Evolutionary conservation across 495 filamentous ascomycete genomes (phyloP).

Genomic region (Pyrenopolyporus hunteri): DNA sequence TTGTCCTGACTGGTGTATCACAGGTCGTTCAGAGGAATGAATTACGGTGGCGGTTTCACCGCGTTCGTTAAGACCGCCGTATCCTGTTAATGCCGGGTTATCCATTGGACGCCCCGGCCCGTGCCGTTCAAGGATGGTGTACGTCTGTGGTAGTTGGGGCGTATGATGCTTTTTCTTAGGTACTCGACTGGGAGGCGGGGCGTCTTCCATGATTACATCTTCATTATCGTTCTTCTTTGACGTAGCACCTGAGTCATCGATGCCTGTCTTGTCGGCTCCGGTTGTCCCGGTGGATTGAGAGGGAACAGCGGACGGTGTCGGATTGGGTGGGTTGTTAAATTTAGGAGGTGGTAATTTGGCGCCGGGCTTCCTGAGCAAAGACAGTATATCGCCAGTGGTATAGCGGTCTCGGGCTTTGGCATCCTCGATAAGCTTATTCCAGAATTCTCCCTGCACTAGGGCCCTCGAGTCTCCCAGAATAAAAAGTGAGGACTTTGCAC

Average conservation of each 20-base stretch:
- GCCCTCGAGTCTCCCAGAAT: conserved; percentile 90
- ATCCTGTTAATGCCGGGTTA: conserved; percentile 3
- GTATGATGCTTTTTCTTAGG: conserved; percentile 34
- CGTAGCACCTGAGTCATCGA: not conserved
- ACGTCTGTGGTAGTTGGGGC: conserved; percentile 33
- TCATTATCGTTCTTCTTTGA: conserved; percentile 4
- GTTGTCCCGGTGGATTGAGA: not conserved
- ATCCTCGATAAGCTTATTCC: conserved; percentile 82
- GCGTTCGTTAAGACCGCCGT: conserved; percentile 37
- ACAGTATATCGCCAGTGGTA: conserved; percentile 68
- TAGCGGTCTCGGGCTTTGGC: conserved; percentile 76
- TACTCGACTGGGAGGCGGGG: conserved; percentile 16
- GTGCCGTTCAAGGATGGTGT: conserved; percentile 30
- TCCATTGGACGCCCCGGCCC: conserved; percentile 1
- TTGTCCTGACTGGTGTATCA: conserved; percentile 38
- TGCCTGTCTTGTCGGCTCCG: not conserved
- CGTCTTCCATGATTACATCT: conserved; percentile 43
- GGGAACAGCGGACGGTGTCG: not conserved
- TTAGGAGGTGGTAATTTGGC: conserved; percentile 28
- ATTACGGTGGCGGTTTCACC: conserved; percentile 27
- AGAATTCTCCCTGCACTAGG: conserved; percentile 85
- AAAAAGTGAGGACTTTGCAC: conserved; percentile 94
- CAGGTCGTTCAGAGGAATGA: conserved; percentile 32
- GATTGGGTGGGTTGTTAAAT: conserved; percentile 10
- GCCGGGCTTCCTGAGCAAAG: conserved; percentile 49